Evolutionary conservation across 371 early-diverging fungal genomes (phyloP), one percentile per base, ranked within the genome.

Genomic region (Thermomucor indicae-seudaticae): DNA sequence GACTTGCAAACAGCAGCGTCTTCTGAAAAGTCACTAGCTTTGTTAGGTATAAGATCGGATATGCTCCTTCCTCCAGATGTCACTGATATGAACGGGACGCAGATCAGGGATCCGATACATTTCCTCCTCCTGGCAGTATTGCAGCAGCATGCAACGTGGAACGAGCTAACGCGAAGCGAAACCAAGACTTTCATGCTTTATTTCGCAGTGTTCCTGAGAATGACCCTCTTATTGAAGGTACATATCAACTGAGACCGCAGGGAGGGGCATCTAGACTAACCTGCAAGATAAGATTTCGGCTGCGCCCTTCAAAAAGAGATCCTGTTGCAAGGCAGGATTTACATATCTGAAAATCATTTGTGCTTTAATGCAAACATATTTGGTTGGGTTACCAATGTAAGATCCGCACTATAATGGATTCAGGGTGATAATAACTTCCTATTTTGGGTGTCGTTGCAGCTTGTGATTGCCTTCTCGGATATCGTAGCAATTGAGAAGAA

Each of bases 341-440:
- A 90, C 65, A 65, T 96, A 51, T 92, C 93, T 16, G 88, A 90
- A 51, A 79, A 84, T 62, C 81, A 89, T 45, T 62, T 96, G 4
- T 92, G 94, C 65, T 97, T 97, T 61, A 84, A 96, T 60, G 90
- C 96, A 49, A 95, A 93, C 60, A 95, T 96, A 47, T 89, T 96
- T 67, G 95, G 97, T n/a, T 96, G 94, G 88, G 84, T 96, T 29
- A 95, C 90, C 20, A 87, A 87, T 55, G 85, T 90, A 78, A 61
- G 66, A 49, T n/a, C n/a, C n/a, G n/a, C n/a, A n/a, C n/a, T n/a
- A n/a, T n/a, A n/a, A n/a, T n/a, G n/a, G n/a, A n/a, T n/a, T n/a
- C n/a, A n/a, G n/a, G n/a, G n/a, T n/a, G n/a, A n/a, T n/a, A n/a
- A n/a, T n/a, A n/a, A n/a, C n/a, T n/a, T n/a, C n/a, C n/a, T n/a